Percentiles rank a stretch among this genome's conserved stretches.
These are phyloP conservation scores for Plasmodium falciparum DNA, from an alignment of 169 alveolate genomes.

Conservation along the genomic window DNA sequence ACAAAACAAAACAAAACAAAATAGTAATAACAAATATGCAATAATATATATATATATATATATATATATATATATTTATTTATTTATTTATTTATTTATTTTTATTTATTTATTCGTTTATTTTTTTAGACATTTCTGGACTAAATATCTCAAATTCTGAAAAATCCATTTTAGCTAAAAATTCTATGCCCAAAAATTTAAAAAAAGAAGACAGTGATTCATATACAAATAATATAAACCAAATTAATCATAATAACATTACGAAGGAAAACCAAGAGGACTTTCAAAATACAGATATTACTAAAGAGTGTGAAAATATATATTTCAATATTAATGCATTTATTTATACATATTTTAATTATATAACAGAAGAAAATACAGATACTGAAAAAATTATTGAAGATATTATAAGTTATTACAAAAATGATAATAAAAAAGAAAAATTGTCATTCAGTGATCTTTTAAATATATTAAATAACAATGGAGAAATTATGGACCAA, in stretches of 20 bases:
- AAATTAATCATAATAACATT: neutral
- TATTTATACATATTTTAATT: constrained; percentile 72
- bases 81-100: too few species aligned
- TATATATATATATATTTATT: too few species aligned
- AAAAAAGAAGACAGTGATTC: too few species aligned
- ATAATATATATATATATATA: too few species aligned
- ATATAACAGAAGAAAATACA: constrained; percentile 22
- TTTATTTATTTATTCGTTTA: too few species aligned
- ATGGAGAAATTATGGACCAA: constrained; percentile 74
- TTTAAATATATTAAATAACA: constrained; percentile 39
- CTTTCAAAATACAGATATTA: constrained; percentile 13
- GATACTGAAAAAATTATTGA: constrained; percentile 29
- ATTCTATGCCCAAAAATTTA: too few species aligned
- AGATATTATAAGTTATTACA: constrained; percentile 45
- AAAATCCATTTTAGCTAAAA: too few species aligned
- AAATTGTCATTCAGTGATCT: constrained; percentile 30
- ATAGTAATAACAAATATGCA: too few species aligned
- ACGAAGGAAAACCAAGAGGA: constrained; percentile 23
- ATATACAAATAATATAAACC: neutral
- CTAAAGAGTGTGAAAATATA: constrained; percentile 64
- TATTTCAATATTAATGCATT: constrained; percentile 73
- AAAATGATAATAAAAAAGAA: constrained; percentile 24
- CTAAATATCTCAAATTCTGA: too few species aligned
- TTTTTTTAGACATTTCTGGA: too few species aligned
- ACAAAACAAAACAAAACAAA: too few species aligned